A percentile compares a stretch with the other conserved stretches of the same genome.
phyloP scores from a whole-genome alignment of 345 rosid genomes.

The Microcos paniculata region DNA sequence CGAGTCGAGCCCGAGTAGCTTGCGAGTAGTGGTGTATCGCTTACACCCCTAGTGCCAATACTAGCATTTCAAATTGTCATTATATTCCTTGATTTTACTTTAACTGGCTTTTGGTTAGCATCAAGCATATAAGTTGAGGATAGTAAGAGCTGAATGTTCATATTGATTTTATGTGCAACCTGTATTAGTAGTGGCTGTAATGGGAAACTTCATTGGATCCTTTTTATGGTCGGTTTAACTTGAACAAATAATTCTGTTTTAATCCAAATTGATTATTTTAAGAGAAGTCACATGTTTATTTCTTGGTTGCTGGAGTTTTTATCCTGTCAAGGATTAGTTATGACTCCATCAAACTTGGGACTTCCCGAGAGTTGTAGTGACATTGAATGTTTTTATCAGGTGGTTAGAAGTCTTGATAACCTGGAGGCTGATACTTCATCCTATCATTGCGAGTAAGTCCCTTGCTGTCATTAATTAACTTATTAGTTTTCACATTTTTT shows the following conservation, averaged over 20 bases:
- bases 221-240: neutral
- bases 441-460: constrained; percentile 75
- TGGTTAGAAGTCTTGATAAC: constrained; percentile 45
- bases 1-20: too few species aligned
- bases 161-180: neutral
- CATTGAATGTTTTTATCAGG: constrained; percentile 36
- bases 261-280: neutral
- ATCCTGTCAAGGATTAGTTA: neutral
- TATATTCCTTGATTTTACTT: neutral
- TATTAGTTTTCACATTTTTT: neutral
- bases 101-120: neutral
- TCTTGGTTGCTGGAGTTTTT: neutral
- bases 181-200: neutral
- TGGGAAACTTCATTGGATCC: neutral
- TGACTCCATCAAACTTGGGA: neutral
- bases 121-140: neutral
- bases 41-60: neutral
- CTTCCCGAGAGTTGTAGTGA: neutral
- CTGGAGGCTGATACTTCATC: constrained; percentile 78
- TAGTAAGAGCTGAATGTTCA: neutral
- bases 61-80: neutral
- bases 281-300: neutral
- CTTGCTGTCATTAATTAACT: constrained; percentile 5
- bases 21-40: too few species aligned
- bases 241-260: neutral